These are phyloP conservation scores for Scheffersomyces cryptocercus DNA, from an alignment of 1,139 yeast genomes.

Conservation along the genomic window DNA sequence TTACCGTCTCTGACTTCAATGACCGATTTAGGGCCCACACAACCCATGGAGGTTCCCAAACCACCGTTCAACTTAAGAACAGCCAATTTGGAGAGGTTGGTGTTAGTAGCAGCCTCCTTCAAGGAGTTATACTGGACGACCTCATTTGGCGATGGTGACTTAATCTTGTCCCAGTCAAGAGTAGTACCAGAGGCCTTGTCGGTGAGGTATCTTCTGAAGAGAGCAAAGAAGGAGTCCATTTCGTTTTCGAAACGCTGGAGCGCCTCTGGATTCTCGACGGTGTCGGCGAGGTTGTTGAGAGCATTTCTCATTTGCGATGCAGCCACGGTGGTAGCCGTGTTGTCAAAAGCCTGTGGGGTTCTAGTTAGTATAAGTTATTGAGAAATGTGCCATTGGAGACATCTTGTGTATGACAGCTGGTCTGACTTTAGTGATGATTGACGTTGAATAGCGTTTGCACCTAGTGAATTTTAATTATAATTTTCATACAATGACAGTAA, in stretches of 20 bases:
- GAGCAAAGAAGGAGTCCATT: slow-evolving; percentile 92
- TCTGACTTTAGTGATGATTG: neutral
- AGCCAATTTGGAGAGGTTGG: slow-evolving; percentile 79
- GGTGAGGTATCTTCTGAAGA: slow-evolving; percentile 87
- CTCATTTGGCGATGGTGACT: slow-evolving; percentile 84
- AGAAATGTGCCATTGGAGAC: slow-evolving; percentile 11
- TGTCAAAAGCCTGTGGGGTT: slow-evolving; percentile 74
- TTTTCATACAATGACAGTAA: no score
- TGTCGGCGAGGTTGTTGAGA: slow-evolving; percentile 83
- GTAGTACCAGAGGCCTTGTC: slow-evolving; percentile 87
- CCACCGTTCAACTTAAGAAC: slow-evolving; percentile 98
- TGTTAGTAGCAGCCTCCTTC: slow-evolving; percentile 28
- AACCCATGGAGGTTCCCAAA: slow-evolving; percentile 98
- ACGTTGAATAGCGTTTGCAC: neutral
- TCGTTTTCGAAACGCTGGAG: slow-evolving; percentile 78
- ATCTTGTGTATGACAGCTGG: slow-evolving; percentile 12
- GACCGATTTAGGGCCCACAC: slow-evolving; percentile 98
- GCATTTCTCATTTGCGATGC: slow-evolving; percentile 98
- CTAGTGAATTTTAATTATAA: no score
- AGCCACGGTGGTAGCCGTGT: slow-evolving; percentile 92
- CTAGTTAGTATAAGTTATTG: no score
- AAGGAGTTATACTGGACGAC: slow-evolving; percentile 75
- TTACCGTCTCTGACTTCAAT: slow-evolving; percentile 98
- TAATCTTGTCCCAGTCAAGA: slow-evolving; percentile 93
- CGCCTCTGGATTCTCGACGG: slow-evolving; percentile 59